Evolutionary conservation across 2,329 filamentous ascomycete species (phyloP), one percentile per base, ranked within the genome.

Genomic region (Periconia sp.): DNA sequence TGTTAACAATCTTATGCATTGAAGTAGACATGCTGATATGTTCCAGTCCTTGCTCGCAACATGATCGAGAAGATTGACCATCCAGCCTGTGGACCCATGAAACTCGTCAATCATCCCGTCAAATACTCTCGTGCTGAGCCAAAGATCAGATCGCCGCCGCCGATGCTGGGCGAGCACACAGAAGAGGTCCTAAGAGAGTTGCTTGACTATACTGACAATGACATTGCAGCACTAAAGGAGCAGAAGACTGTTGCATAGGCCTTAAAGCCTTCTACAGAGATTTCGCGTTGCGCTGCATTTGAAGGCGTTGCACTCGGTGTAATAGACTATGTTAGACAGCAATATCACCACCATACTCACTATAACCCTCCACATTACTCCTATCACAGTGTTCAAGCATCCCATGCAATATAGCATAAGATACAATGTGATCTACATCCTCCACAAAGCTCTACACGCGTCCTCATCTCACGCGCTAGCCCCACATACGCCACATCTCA

Each of bases 61-160:
- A 97, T 99, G 94, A 87, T 97, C 3, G 83, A 88, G 8, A 86
- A 95, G 65, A 78, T 96, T 35, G 81, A 95, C 0, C 94, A 99
- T 65, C 82, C 81, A 6, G 78, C 79, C 10, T 96, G 92, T 66
- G 94, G 94, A 0, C 81, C 85, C 1, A 84, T 97, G 50, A 92
- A 90, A 70, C 75, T 97, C 63, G 86, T 99, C 41, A 96, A 95
- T 65, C 92, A 91, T 2, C 94, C 94, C 0, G 86, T 97, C 48
- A 97, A 97, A 69, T 95, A 92, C 68, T 96, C 91, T 4, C 84
- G 92, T 55, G 88, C 85, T 18, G 83, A 82, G 57, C 89, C 91
- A 0, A 81, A 82, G 8, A 84, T 95, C 24, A 78, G 92, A 18
- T 86, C 76, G 2, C 82, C 88, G 24, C 94, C 94, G 17, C 94